Conservation (phyloP, 331 rosid species). For the Quercus tomentella region DNA sequence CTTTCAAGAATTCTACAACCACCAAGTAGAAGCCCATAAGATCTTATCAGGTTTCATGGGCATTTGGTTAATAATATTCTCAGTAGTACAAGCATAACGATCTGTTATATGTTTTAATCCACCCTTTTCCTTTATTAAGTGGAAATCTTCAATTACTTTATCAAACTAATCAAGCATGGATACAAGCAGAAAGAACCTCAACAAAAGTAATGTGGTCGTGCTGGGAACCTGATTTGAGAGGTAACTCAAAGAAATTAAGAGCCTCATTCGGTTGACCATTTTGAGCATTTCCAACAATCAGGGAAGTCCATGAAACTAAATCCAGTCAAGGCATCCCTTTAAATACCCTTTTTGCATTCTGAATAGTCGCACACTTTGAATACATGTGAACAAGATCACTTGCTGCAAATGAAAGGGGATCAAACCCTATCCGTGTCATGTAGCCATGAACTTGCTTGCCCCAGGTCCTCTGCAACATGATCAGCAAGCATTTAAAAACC, state of each 20-base stretch:
- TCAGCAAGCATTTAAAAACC: not conserved
- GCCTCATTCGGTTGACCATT: constrained; percentile 57
- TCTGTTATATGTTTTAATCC: constrained; percentile 47
- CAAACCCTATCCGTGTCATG: too few species aligned
- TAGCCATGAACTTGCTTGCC: too few species aligned
- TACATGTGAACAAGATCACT: too few species aligned
- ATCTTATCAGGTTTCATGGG: constrained; percentile 57
- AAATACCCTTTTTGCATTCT: constrained; percentile 52
- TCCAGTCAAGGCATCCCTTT: constrained; percentile 44
- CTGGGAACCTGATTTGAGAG: constrained; percentile 47
- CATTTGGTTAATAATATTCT: constrained; percentile 49
- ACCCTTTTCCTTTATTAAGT: not conserved
- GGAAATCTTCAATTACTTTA: constrained; percentile 55
- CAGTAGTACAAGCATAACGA: constrained; percentile 64
- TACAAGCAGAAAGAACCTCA: constrained; percentile 66
- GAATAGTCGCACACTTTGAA: constrained; percentile 45
- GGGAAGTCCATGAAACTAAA: constrained; percentile 69
- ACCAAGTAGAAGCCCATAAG: constrained; percentile 67
- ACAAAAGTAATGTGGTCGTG: constrained; percentile 61
- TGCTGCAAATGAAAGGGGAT: not conserved
- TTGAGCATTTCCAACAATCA: constrained; percentile 66
- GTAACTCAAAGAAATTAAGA: constrained; percentile 44
- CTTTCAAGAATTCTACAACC: constrained; percentile 53
- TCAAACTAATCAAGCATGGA: constrained; percentile 58
- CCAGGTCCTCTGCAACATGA: too few species aligned